Base-by-base conservation (phyloP, 805 yeast species). In the Pichia pseudocactophila region DNA sequence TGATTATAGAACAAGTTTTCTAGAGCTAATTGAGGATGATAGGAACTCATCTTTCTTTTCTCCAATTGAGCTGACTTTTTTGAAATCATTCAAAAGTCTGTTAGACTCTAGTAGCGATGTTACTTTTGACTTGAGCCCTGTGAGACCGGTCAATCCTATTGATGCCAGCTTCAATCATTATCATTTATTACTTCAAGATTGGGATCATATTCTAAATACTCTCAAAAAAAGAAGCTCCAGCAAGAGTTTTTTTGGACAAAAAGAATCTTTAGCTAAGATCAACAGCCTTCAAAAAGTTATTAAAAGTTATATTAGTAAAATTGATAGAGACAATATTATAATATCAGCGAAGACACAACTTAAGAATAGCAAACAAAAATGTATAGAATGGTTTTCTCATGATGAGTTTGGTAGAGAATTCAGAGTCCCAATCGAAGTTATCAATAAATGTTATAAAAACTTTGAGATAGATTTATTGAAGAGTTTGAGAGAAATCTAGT, bases 41-140 rank as follows among this genome's bases (percentile, higher is more conserved):
- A 11, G 28, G 2, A 16, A 41, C 9, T 10, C 36, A 9, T 11
- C 36, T 9, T 54, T 51, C 39, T 57, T 68, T 26, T 63, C 70
- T 0, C 51, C 44, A 1, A 60, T 62, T 13, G 76, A 71, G 41
- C 51, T 49, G 30, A 69, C 71, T 70, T 51, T 56, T 15, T 44
- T 58, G 8, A 44, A 50, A 11, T 26, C 50, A 4, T 33, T 58
- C 20, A 37, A 45, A 2, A 39, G 43, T 27, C 31, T 50, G 22
- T 33, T 50, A 5, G 43, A 43, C 19, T 27, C 41, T 2, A 32
- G 32, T 4, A 46, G 42, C 16, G 28, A 45, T 7, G 11, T 34
- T 2, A 39, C 42, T 0, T 13, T 25, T 7, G 33, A 36, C 11
- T 28, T 28, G 13, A 11, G 48, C 8, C 53, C 55, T 13, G 39